Evolutionary conservation across 768 basidiomycete genomes (phyloP).

Genomic region (Kwoniella sp.): DNA sequence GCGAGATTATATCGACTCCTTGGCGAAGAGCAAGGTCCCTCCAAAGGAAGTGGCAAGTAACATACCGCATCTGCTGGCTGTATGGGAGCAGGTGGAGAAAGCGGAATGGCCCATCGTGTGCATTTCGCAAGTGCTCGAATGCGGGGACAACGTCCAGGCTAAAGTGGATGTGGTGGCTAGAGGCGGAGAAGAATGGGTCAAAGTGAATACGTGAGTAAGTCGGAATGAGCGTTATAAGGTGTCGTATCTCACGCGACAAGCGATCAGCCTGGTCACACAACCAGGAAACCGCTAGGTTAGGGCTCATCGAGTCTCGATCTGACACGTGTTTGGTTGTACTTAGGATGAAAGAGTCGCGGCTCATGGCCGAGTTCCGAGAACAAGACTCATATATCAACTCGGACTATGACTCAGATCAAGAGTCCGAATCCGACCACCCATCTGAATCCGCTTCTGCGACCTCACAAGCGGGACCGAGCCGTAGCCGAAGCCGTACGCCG

Average conservation of each 20-base stretch:
- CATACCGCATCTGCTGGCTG: conserved; percentile 75
- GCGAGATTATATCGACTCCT: conserved; percentile 34
- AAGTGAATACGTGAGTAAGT: conserved; percentile 78
- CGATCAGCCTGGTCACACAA: not conserved
- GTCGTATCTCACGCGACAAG: not conserved
- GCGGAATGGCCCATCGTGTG: conserved; percentile 65
- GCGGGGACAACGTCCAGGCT: conserved; percentile 42
- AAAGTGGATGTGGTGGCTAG: conserved; percentile 83
- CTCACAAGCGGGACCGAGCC: conserved; percentile 1
- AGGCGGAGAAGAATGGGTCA: conserved; percentile 74
- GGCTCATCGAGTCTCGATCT: not conserved
- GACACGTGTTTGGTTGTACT: not conserved
- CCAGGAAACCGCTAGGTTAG: not conserved
- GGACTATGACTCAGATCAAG: conserved; percentile 59
- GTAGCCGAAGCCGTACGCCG: conserved; percentile 1
- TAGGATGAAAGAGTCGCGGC: conserved; percentile 75
- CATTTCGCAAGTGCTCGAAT: conserved; percentile 57
- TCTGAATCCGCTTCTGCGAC: conserved; percentile 1
- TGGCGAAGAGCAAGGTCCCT: conserved; percentile 20
- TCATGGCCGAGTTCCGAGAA: conserved; percentile 79
- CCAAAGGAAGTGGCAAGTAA: conserved; percentile 62
- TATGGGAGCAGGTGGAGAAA: conserved; percentile 75
- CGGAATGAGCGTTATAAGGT: not conserved
- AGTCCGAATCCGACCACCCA: conserved; percentile 18
- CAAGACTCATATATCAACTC: conserved; percentile 77